phyloP scores from a whole-genome alignment of 2,329 filamentous ascomycete species.

The Claviceps sp. region DNA sequence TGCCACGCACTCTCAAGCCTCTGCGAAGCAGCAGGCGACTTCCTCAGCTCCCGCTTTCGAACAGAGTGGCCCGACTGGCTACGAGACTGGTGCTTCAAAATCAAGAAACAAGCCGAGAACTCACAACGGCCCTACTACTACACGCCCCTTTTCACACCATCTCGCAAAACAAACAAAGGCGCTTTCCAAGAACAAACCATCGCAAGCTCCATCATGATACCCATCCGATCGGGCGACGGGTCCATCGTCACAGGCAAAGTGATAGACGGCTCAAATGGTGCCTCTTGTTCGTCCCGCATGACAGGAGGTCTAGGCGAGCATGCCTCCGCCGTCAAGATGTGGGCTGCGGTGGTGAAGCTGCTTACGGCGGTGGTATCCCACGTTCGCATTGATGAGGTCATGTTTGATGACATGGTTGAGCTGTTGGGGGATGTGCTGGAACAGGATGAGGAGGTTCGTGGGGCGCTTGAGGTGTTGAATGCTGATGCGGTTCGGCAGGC shows the following conservation, averaged over 20 bases:
- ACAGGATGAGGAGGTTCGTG: constrained; percentile 32
- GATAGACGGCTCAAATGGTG: background rate
- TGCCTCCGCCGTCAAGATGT: constrained; percentile 47
- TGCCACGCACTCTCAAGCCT: constrained; percentile 55
- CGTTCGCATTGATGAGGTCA: constrained; percentile 51
- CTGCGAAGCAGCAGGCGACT: constrained; percentile 63
- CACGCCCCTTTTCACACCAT: background rate
- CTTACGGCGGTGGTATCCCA: constrained; percentile 47
- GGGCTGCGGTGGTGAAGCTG: constrained; percentile 47
- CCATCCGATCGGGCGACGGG: constrained; percentile 14
- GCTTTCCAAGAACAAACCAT: background rate
- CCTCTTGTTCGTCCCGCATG: background rate
- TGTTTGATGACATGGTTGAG: constrained; percentile 58
- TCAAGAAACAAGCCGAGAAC: constrained; percentile 25
- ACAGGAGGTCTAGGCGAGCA: constrained; percentile 39
- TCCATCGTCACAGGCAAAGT: constrained; percentile 9
- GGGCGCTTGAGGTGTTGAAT: constrained; percentile 51
- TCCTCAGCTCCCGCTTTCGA: constrained; percentile 63
- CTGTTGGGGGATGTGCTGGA: constrained; percentile 41
- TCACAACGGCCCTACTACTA: constrained; percentile 5
- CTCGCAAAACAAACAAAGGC: background rate
- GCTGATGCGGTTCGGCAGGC: constrained; percentile 66
- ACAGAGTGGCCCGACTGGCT: constrained; percentile 53
- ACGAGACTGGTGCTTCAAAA: constrained; percentile 32
- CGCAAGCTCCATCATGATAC: constrained; percentile 17